These are phyloP conservation scores for Phialophora macrospora DNA, from an alignment of 2,329 filamentous ascomycete genomes.

Conservation along the genomic window DNA sequence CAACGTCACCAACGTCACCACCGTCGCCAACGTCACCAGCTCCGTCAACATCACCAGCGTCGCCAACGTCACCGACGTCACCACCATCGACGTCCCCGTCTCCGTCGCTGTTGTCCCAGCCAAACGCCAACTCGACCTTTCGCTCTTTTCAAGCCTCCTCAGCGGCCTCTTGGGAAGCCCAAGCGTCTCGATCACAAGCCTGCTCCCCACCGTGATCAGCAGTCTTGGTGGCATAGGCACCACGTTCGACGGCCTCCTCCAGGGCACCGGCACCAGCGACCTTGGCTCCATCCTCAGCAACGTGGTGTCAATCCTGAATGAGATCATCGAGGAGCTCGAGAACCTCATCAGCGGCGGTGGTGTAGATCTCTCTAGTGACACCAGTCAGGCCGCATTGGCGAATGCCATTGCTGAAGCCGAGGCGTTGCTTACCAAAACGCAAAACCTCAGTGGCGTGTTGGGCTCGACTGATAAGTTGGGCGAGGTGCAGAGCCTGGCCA, in stretches of 20 bases:
- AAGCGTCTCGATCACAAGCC: slow-evolving; percentile 16
- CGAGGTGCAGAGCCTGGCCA: slow-evolving; percentile 16
- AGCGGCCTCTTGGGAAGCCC: slow-evolving; percentile 18
- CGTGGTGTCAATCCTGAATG: slow-evolving; percentile 15
- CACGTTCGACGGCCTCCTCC: slow-evolving; percentile 17
- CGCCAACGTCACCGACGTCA: background rate
- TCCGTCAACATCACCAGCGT: too few relatives aligned
- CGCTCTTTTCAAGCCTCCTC: slow-evolving; percentile 14
- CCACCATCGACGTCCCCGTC: background rate
- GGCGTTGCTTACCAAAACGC: slow-evolving; percentile 11
- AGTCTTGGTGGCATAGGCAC: slow-evolving; percentile 19
- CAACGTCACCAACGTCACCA: too few relatives aligned
- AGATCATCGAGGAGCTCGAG: slow-evolving; percentile 17
- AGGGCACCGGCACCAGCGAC: slow-evolving; percentile 16
- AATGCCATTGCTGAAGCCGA: slow-evolving; percentile 20
- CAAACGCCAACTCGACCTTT: slow-evolving; percentile 12
- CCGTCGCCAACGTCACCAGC: too few relatives aligned
- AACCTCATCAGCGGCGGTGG: slow-evolving; percentile 5
- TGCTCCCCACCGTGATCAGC: slow-evolving; percentile 22
- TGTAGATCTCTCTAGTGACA: slow-evolving; percentile 4
- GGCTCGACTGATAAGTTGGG: background rate
- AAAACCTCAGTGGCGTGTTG: slow-evolving; percentile 7
- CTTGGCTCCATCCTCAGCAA: slow-evolving; percentile 11
- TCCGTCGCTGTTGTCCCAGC: background rate
- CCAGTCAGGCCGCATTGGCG: slow-evolving; percentile 1